Conservation (phyloP, 345 rosid species). For the Noccaea caerulescens region DNA sequence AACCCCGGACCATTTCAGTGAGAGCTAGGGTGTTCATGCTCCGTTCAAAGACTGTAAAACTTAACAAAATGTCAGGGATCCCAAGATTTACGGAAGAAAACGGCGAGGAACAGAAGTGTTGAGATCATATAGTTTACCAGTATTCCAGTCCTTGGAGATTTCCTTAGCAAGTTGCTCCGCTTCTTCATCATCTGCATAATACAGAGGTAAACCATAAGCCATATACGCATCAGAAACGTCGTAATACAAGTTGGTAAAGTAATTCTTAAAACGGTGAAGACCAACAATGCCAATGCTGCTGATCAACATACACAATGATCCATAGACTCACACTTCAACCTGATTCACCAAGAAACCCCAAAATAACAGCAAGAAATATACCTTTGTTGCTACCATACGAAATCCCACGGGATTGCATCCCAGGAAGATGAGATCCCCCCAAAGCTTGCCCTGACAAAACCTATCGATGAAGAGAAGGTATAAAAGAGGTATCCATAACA, state of each 20-base stretch:
- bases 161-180: constrained; percentile 88
- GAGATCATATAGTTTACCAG: constrained; percentile 50
- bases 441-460: constrained; percentile 63
- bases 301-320: constrained; percentile 2
- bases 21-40: constrained; percentile 91
- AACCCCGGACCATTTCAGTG: constrained; percentile 94
- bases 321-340: neutral
- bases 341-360: neutral
- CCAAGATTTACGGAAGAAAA: neutral
- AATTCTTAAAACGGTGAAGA: neutral
- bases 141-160: constrained; percentile 97
- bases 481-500: neutral
- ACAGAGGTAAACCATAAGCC: constrained; percentile 12
- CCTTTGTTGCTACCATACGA: constrained; percentile 69
- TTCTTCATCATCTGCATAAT: constrained; percentile 78
- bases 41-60: constrained; percentile 76
- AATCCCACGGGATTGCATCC: constrained; percentile 50
- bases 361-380: constrained; percentile 19
- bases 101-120: neutral
- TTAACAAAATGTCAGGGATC: constrained; percentile 34
- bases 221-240: neutral
- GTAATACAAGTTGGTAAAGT: too few relatives aligned
- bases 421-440: constrained; percentile 55
- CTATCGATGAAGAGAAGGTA: constrained; percentile 37
- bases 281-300: neutral